phyloP scores from a whole-genome alignment of 2,329 filamentous ascomycete genomes.

The Fusarium sp. region DNA sequence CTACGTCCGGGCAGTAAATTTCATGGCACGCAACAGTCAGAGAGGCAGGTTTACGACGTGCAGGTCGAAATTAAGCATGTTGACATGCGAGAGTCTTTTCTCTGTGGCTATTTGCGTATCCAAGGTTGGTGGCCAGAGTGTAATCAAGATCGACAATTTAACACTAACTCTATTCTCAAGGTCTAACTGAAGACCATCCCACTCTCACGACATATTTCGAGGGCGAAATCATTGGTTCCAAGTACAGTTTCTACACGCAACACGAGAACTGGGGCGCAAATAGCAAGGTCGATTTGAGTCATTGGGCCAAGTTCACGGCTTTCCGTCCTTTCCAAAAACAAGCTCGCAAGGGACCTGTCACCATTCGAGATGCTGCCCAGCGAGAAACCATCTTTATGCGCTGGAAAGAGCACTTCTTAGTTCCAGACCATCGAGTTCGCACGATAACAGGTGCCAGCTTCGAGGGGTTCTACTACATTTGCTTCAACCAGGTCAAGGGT shows the following conservation, averaged over 20 bases:
- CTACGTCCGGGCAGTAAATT: conserved; percentile 89
- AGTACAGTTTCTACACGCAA: conserved; percentile 91
- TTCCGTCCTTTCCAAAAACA: conserved; percentile 78
- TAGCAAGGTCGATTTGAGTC: conserved; percentile 88
- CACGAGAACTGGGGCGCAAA: conserved; percentile 91
- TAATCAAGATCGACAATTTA: not conserved
- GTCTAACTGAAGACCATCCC: conserved; percentile 92
- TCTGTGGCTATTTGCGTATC: conserved; percentile 94
- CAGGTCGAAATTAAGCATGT: conserved; percentile 98
- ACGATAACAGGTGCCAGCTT: conserved; percentile 96
- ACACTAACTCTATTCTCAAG: conserved; percentile 55
- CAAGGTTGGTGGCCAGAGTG: conserved; percentile 70
- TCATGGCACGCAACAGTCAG: conserved; percentile 89
- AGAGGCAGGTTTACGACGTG: conserved; percentile 91
- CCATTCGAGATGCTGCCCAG: conserved; percentile 76
- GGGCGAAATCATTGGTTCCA: conserved; percentile 94
- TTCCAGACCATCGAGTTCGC: conserved; percentile 90
- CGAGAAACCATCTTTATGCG: conserved; percentile 96
- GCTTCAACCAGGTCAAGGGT: conserved; percentile 91
- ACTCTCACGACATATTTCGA: conserved; percentile 99
- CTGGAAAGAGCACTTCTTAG: conserved; percentile 98
- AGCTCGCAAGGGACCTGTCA: conserved; percentile 62
- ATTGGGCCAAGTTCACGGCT: conserved; percentile 90
- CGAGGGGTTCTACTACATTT: conserved; percentile 99
- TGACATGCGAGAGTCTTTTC: conserved; percentile 89